Evolutionary conservation across 2,329 filamentous ascomycete species (phyloP).

Genomic region (Nigrospora oryzae): DNA sequence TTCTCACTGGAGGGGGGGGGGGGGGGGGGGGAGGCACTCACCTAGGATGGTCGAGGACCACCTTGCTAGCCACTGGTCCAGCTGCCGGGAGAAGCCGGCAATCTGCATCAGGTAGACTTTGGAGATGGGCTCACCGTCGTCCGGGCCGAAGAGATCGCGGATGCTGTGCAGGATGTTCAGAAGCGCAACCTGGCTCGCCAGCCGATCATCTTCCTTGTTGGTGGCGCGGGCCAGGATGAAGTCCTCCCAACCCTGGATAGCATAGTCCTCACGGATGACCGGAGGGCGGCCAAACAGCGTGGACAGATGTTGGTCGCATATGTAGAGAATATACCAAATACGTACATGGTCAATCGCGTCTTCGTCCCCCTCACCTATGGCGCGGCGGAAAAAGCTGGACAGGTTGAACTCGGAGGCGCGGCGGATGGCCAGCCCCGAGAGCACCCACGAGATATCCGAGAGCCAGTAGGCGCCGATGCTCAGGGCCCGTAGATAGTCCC

Average conservation of each 20-base stretch:
- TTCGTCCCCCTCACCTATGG: constrained; percentile 26
- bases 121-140: constrained; percentile 39
- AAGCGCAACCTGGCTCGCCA: constrained; percentile 49
- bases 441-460: constrained; percentile 53
- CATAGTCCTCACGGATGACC: constrained; percentile 48
- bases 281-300: constrained; percentile 52
- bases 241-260: constrained; percentile 47
- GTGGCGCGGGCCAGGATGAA: constrained; percentile 43
- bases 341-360: constrained; percentile 44
- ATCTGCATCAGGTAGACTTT: constrained; percentile 41
- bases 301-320: constrained; percentile 48
- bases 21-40: constrained; percentile 6
- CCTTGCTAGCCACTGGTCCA: constrained; percentile 27
- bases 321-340: constrained; percentile 48
- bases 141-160: constrained; percentile 45
- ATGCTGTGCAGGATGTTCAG: constrained; percentile 49
- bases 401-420: constrained; percentile 39
- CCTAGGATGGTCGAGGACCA: constrained; percentile 23
- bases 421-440: constrained; percentile 45
- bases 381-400: constrained; percentile 30
- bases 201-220: constrained; percentile 44
- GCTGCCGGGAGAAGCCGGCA: constrained; percentile 19
- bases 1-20: constrained; percentile 2
- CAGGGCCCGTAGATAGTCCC: constrained; percentile 48
- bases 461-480: constrained; percentile 56